Evolutionary conservation across 257 asterid species (phyloP).

Genomic region (Nicotiana obtusifolia): DNA sequence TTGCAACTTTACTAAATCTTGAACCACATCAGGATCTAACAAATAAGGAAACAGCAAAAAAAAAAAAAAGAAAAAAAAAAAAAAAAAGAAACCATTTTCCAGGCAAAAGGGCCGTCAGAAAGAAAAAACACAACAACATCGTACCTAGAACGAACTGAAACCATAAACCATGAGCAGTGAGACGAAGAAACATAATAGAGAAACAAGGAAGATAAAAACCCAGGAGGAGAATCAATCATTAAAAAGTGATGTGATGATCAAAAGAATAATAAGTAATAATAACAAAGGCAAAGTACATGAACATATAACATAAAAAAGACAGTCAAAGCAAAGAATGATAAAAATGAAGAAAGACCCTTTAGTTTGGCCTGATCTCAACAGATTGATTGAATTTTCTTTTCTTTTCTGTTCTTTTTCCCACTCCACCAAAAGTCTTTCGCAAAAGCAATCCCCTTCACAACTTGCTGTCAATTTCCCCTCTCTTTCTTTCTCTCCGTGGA

Average conservation of each 20-base stretch:
- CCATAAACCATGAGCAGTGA: not conserved
- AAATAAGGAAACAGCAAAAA: constrained; percentile 11
- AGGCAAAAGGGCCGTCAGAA: not conserved
- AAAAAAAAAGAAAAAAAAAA: not conserved
- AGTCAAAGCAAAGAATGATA: constrained; percentile 12
- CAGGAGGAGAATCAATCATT: not conserved
- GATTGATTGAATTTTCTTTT: constrained; percentile 13
- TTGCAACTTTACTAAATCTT: constrained; percentile 9
- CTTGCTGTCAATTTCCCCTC: constrained; percentile 9
- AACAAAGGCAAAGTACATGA: not conserved
- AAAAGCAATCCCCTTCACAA: not conserved
- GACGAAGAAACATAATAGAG: not conserved
- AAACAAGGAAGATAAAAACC: not conserved
- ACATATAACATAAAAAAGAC: not conserved
- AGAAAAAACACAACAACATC: not conserved
- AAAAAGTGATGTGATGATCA: constrained; percentile 6
- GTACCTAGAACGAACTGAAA: too few relatives aligned
- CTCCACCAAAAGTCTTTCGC: constrained; percentile 6
- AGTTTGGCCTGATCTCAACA: constrained; percentile 12
- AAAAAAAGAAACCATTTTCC: not conserved
- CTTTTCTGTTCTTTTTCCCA: not conserved
- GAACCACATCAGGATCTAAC: constrained; percentile 30
- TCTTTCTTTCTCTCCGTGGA: not conserved
- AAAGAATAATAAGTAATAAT: not conserved
- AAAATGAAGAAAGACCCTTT: constrained; percentile 13